Conservation (phyloP, 441 rosid genomes). For the Pelargonium myrrhifolium region DNA sequence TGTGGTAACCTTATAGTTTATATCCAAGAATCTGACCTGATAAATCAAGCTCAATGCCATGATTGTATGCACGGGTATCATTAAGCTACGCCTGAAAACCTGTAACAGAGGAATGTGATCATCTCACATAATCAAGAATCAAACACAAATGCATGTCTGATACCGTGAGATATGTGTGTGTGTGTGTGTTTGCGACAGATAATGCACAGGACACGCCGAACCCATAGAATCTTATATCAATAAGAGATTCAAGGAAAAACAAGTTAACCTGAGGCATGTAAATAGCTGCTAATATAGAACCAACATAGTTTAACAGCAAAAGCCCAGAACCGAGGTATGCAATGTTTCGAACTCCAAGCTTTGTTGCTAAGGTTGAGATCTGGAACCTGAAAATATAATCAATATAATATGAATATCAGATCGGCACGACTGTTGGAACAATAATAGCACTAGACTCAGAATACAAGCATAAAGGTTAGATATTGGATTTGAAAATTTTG, state of each 20-base stretch:
- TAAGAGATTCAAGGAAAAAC: constrained; percentile 16
- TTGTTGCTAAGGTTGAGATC: constrained; percentile 85
- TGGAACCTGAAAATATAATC: constrained; percentile 46
- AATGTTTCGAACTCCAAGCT: constrained; percentile 87
- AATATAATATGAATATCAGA: constrained; percentile 12
- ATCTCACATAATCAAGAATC: constrained; percentile 14
- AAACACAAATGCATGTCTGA: constrained; percentile 3
- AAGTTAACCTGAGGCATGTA: constrained; percentile 81
- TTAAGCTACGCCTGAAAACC: constrained; percentile 69
- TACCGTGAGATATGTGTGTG: constrained; percentile 7
- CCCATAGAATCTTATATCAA: constrained; percentile 1
- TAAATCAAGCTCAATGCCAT: constrained; percentile 64
- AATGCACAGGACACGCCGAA: constrained; percentile 1
- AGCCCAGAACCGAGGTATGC: constrained; percentile 84
- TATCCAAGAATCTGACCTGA: constrained; percentile 49
- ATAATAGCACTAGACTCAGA: background rate
- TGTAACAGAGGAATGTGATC: constrained; percentile 30
- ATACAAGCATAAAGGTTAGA: background rate
- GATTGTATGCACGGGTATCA: constrained; percentile 65
- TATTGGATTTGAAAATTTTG: background rate
- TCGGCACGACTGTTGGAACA: background rate
- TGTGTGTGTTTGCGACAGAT: background rate
- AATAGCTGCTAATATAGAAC: constrained; percentile 65
- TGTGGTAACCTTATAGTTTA: constrained; percentile 9
- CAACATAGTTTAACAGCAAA: constrained; percentile 66